Conservation (phyloP, 1,284 basidiomycete genomes). For the Cryptococcus sp. region DNA sequence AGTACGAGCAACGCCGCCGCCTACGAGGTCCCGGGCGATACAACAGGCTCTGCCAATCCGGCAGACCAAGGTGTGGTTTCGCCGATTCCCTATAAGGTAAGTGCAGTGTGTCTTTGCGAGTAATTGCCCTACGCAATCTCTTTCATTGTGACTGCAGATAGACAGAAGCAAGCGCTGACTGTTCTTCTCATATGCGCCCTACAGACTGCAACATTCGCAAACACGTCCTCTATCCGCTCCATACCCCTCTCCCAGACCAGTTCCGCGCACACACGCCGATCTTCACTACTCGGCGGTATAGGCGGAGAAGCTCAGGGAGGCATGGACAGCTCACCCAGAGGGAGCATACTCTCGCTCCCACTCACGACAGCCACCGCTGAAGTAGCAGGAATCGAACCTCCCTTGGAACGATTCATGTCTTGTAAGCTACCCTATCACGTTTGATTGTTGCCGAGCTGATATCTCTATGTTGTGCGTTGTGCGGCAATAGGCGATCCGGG, state of each 20-base stretch:
- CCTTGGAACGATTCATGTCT: conserved; percentile 50
- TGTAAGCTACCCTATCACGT: conserved; percentile 27
- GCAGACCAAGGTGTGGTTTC: too few relatives aligned
- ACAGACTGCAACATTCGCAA: too few relatives aligned
- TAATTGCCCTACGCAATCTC: too few relatives aligned
- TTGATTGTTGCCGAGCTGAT: not conserved
- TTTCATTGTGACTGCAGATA: too few relatives aligned
- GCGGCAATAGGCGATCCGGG: conserved; percentile 60
- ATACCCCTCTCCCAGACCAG: not conserved
- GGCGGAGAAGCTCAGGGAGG: conserved; percentile 9
- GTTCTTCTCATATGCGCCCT: too few relatives aligned
- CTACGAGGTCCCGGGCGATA: conserved; percentile 26
- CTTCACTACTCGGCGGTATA: conserved; percentile 23
- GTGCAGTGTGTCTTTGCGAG: too few relatives aligned
- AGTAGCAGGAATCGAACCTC: conserved; percentile 27
- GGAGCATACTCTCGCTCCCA: conserved; percentile 22
- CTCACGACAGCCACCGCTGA: not conserved
- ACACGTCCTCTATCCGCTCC: too few relatives aligned
- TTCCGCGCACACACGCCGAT: conserved; percentile 19
- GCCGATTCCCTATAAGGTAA: too few relatives aligned
- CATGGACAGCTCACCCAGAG: conserved; percentile 20
- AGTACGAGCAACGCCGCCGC: conserved; percentile 54
- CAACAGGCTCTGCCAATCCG: not conserved
- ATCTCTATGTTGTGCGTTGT: not conserved
- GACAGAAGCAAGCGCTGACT: too few relatives aligned